phyloP scores from a whole-genome alignment of 306 rosid genomes.

The Cicer arietinum region DNA sequence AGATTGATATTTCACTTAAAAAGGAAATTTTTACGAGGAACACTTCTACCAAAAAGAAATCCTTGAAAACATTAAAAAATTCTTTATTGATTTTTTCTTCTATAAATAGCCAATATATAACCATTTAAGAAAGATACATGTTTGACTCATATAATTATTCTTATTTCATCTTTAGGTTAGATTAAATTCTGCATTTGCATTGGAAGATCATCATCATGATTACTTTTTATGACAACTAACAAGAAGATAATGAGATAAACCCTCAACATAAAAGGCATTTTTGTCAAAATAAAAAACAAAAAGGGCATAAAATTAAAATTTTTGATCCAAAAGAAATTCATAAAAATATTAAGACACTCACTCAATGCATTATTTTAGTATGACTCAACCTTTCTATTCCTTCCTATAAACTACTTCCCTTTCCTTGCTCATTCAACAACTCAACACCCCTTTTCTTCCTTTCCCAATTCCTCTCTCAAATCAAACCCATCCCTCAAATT shows the following conservation, averaged over 20 bases:
- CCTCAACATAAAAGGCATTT: neutral
- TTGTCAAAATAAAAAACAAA: neutral
- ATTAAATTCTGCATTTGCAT: neutral
- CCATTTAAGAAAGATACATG: neutral
- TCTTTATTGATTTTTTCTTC: neutral
- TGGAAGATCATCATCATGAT: conserved; percentile 5
- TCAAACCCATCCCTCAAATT: neutral
- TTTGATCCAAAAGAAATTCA: neutral
- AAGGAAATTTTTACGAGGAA: neutral
- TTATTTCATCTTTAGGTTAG: neutral
- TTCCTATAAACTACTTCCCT: conserved; percentile 40
- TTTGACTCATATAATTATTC: neutral
- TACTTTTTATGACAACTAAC: neutral
- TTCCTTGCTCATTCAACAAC: conserved; percentile 37
- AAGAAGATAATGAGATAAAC: neutral
- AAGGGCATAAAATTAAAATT: neutral
- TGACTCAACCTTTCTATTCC: conserved; percentile 23
- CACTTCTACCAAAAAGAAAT: neutral
- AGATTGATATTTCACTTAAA: too few species aligned
- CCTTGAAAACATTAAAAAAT: neutral
- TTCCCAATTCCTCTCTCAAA: conserved; percentile 15
- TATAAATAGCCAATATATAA: neutral
- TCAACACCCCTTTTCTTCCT: conserved; percentile 9
- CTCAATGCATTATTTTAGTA: conserved; percentile 29
- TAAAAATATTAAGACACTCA: neutral